phyloP scores from a whole-genome alignment of 2,329 filamentous ascomycete genomes.

The Cladophialophora exuberans region DNA sequence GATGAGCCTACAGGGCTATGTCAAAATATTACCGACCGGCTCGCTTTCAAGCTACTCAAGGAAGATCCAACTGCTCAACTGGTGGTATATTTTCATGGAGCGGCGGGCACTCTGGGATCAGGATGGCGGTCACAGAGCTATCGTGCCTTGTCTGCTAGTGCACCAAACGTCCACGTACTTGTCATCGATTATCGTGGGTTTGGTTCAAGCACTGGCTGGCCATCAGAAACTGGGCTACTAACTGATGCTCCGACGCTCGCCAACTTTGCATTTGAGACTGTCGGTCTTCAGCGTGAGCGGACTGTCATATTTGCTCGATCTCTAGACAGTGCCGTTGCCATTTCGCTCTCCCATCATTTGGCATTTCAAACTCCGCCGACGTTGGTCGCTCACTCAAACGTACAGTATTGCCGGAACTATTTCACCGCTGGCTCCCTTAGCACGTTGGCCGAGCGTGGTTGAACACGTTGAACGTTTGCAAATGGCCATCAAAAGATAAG shows the following conservation, averaged over 20 bases:
- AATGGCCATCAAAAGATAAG: constrained; percentile 56
- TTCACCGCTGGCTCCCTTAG: constrained; percentile 58
- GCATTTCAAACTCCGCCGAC: constrained; percentile 47
- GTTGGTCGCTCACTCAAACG: constrained; percentile 59
- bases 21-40: constrained; percentile 40
- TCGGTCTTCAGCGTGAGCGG: constrained; percentile 55
- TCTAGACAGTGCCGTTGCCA: constrained; percentile 59
- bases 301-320: constrained; percentile 65
- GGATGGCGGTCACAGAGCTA: constrained; percentile 61
- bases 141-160: constrained; percentile 56
- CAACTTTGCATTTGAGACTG: constrained; percentile 58
- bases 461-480: constrained; percentile 52
- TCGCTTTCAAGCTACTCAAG: constrained; percentile 49
- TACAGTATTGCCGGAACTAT: constrained; percentile 61
- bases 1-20: constrained; percentile 43
- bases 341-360: constrained; percentile 51
- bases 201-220: constrained; percentile 66
- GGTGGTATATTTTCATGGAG: constrained; percentile 59
- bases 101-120: constrained; percentile 60
- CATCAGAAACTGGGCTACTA: constrained; percentile 60
- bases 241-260: constrained; percentile 57
- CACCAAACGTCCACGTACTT: constrained; percentile 59
- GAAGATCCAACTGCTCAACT: constrained; percentile 51
- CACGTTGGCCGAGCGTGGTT: constrained; percentile 53
- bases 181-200: constrained; percentile 80